These are phyloP conservation scores for Grosmannia huntii DNA, from an alignment of 2,329 filamentous ascomycete genomes.

Conservation along the genomic window DNA sequence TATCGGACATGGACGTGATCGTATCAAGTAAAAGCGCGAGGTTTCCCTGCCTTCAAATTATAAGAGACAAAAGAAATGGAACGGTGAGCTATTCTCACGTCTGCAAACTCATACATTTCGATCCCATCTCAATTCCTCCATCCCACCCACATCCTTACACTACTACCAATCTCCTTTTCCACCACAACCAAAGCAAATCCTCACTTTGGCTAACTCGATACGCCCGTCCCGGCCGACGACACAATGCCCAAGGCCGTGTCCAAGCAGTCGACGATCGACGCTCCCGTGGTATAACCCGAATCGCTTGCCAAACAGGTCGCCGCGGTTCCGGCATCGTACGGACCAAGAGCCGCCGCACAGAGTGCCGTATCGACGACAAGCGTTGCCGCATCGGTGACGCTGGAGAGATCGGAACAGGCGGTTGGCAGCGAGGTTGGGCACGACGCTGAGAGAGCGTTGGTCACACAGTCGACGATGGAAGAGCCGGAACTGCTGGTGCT, in stretches of 20 bases:
- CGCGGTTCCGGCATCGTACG: conserved; percentile 4
- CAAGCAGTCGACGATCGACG: conserved; percentile 8
- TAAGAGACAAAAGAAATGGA: neutral
- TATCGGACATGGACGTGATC: neutral
- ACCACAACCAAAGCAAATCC: neutral
- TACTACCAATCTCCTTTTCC: no score
- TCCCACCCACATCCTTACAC: neutral
- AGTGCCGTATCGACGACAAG: conserved; percentile 3
- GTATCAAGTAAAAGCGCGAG: neutral
- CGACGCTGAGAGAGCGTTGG: conserved; percentile 1
- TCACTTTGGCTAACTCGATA: neutral
- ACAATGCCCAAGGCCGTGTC: conserved; percentile 1
- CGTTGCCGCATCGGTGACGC: neutral
- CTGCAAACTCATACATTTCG: neutral
- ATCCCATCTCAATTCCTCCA: neutral
- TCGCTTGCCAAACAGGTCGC: conserved; percentile 6
- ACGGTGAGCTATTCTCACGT: neutral
- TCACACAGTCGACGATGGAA: conserved; percentile 5
- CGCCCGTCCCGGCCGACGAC: no score
- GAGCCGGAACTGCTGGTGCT: neutral
- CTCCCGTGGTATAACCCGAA: neutral
- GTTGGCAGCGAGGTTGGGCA: conserved; percentile 10
- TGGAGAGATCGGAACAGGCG: conserved; percentile 3
- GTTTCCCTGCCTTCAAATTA: neutral
- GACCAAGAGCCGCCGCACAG: conserved; percentile 7